Evolutionary conservation across 148 eudicot species (phyloP).

Genomic region (Cornus kousa): DNA sequence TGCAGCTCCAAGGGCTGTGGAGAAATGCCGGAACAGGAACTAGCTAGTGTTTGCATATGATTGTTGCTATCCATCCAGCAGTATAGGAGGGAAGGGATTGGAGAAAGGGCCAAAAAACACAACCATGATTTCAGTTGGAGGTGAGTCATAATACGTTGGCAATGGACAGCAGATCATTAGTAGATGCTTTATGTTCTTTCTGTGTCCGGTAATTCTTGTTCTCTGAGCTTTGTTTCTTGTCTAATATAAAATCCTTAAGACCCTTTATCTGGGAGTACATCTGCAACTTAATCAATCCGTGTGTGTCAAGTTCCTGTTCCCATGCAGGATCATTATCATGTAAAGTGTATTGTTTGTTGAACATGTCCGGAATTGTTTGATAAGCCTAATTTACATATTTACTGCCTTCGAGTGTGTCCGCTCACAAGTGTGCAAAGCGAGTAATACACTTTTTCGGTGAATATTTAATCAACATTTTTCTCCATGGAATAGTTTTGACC

Average conservation of each 20-base stretch:
- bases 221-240: background rate
- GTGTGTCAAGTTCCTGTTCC: background rate
- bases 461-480: too few relatives aligned
- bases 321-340: background rate
- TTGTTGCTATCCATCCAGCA: conserved; percentile 17
- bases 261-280: conserved; percentile 7
- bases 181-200: background rate
- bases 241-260: conserved; percentile 4
- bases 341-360: background rate
- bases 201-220: background rate
- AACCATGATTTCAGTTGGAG: conserved; percentile 6
- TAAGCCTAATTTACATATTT: too few relatives aligned
- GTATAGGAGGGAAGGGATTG: background rate
- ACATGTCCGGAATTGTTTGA: background rate
- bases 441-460: too few relatives aligned
- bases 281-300: conserved; percentile 1
- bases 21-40: conserved; percentile 29
- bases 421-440: too few relatives aligned
- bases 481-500: too few relatives aligned
- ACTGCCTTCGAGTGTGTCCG: too few relatives aligned
- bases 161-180: conserved; percentile 14
- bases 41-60: conserved; percentile 17
- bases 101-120: background rate
- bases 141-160: background rate
- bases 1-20: conserved; percentile 44